Base-by-base conservation (phyloP, 768 basidiomycete genomes). In the Pleurotus cornucopiae region DNA sequence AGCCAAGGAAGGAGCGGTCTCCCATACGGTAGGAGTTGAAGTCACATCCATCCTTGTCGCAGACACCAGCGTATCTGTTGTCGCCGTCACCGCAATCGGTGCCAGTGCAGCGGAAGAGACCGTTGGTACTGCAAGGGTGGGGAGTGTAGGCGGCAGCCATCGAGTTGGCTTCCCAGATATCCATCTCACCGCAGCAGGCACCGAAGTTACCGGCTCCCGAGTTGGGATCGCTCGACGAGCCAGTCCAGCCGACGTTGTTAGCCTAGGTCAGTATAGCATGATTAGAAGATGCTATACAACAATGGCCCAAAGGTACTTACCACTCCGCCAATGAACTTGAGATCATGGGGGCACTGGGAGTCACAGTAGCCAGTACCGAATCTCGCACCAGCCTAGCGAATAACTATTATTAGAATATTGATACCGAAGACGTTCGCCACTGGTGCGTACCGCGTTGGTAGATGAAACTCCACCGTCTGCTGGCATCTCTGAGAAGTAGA, bases 21-120 rank as follows among this genome's bases (percentile, higher is more conserved):
- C 81, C 80, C 76, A 79, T 73, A 63, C 81, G 80, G 75, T 64
- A 84, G 25, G 82, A 79, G 78, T 82, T 83, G 76, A 81, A 83
- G 63, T 83, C 82, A 67, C 82, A 83, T 46, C 82, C 81, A 60
- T 79, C 79, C 59, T 72, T 71, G 68, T 83, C 81, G 68, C 82
- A 83, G 43, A 77, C 64, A 45, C 75, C 74, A 56, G 58, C 60
- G 63, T 71, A 69, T 34, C 70, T 64, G 60, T 64, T 60, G 60
- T 57, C 60, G 61, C 63, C 67, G 65, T 76, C 68, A 52, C 70
- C 71, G 58, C 78, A 80, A 34, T 70, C 65, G 47, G 64, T 69
- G 37, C 77, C 77, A 21, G 62, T 58, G 74, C 81, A 84, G 51
- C 66, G 68, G 20, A 69, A 70, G 61, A 71, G 74, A 38, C 73